These are phyloP conservation scores for Rubia tinctorum DNA, from an alignment of 305 asterid species.

Conservation along the genomic window DNA sequence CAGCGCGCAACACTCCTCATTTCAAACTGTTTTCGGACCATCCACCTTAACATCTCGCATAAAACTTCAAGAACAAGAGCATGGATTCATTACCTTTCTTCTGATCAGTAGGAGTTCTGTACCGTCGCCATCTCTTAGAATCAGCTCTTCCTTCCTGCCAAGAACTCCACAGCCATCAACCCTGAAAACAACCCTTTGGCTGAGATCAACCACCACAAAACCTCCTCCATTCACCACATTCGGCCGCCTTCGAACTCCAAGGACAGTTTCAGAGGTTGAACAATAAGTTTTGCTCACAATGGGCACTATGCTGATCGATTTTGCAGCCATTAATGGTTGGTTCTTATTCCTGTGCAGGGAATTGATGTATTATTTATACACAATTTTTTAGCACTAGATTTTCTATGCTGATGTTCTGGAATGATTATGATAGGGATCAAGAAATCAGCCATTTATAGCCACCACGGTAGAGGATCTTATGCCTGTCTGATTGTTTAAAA, in stretches of 20 bases:
- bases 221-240: slow-evolving; percentile 83
- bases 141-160: slow-evolving; percentile 61
- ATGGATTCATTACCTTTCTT: slow-evolving; percentile 40
- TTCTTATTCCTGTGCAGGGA: background rate
- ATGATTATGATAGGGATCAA: slow-evolving; percentile 9
- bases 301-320: slow-evolving; percentile 31
- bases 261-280: slow-evolving; percentile 48
- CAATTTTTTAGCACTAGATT: background rate
- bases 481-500: slow-evolving; percentile 3
- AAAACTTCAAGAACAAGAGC: background rate
- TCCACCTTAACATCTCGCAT: background rate
- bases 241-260: slow-evolving; percentile 66
- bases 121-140: slow-evolving; percentile 55
- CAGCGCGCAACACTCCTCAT: background rate
- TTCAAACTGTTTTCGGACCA: too few relatives aligned
- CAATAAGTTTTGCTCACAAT: slow-evolving; percentile 70
- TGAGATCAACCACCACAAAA: slow-evolving; percentile 49
- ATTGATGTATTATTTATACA: background rate
- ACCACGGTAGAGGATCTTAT: slow-evolving; percentile 6
- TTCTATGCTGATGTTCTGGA: background rate
- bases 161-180: slow-evolving; percentile 78
- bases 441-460: slow-evolving; percentile 32
- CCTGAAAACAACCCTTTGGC: slow-evolving; percentile 43
- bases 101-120: slow-evolving; percentile 59
- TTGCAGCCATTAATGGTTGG: slow-evolving; percentile 26